These are phyloP conservation scores for Balamuthia mandrillaris DNA, from an alignment of 208 protist species.

Conservation along the genomic window DNA sequence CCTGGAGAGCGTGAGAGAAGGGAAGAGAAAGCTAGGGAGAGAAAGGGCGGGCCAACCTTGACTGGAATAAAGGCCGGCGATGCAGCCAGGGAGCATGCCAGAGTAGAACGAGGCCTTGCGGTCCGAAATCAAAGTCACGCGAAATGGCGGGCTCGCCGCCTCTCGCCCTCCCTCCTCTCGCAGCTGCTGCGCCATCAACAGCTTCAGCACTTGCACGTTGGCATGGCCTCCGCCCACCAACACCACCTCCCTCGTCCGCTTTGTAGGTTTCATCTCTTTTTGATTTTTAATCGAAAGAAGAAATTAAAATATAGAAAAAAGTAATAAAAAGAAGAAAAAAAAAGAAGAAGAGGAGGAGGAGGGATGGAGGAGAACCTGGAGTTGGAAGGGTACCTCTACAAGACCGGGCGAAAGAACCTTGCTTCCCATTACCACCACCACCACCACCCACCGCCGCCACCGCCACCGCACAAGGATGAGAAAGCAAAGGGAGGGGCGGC, in stretches of 20 bases:
- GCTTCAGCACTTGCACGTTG: background rate
- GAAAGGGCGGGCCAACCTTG: background rate
- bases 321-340: background rate
- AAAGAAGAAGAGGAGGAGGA: no score
- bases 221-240: background rate
- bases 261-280: constrained; percentile 12
- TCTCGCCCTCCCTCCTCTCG: background rate
- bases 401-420: no score
- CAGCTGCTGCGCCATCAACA: background rate
- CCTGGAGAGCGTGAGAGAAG: no score
- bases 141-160: no score
- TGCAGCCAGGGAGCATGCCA: background rate
- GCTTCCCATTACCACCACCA: no score
- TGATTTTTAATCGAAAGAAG: no score
- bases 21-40: no score
- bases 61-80: background rate
- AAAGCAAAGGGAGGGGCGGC: no score
- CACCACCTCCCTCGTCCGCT: background rate
- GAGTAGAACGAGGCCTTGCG: background rate
- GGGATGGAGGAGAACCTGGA: no score
- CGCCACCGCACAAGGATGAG: no score
- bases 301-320: background rate
- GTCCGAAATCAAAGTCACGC: background rate
- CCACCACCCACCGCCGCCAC: no score
- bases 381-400: no score